Base-by-base conservation (phyloP, 371 early-diverging fungal species). In the Zychaea mexicana region DNA sequence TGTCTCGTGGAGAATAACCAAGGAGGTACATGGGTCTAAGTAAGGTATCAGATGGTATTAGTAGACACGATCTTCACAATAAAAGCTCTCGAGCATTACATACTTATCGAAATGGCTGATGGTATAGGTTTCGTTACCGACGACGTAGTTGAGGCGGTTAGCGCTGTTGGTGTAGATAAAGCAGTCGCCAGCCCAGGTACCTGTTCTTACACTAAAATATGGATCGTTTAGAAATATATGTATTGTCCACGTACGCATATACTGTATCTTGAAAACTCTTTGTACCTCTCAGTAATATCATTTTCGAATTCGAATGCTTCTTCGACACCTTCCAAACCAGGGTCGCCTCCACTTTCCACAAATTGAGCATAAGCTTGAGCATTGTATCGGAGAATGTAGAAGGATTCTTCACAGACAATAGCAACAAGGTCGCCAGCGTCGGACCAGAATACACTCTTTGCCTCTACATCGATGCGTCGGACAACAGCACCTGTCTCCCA, bases 121-220 rank as follows among this genome's bases (percentile, higher is more conserved):
- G 5, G 96, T 96, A 58, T 93, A 92, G 4, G 90, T 87, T 75
- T 95, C 94, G 5, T 89, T 90, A 45, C 98, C 98, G 3, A 99
- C 97, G 38, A 98, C 77, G 67, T 98, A 98, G 79, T 93, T 96
- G 63, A 98, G 83, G 31, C 98, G 90, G 77, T 96, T 96, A 60
- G 88, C 80, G 15, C 87, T 73, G 71, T 91, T 95, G 47, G 96
- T 93, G 81, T 96, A 98, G 64, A 99, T 95, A 72, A 99, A 96
- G 77, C 98, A 97, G 77, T 97, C 97, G 27, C 98, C 98, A 61
- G 97, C 94, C 98, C 98, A 99, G 64, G 87, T 85, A 28, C 96
- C 99, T 2, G 96, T 94, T 71, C 89, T 89, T 42, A 98, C 89
- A 60, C 90, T 89, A 66, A 6, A 47, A 53, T n/a, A n/a, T n/a